Evolutionary conservation across 2,329 filamentous ascomycete species (phyloP).

Genomic region (Scedosporium apiospermum): DNA sequence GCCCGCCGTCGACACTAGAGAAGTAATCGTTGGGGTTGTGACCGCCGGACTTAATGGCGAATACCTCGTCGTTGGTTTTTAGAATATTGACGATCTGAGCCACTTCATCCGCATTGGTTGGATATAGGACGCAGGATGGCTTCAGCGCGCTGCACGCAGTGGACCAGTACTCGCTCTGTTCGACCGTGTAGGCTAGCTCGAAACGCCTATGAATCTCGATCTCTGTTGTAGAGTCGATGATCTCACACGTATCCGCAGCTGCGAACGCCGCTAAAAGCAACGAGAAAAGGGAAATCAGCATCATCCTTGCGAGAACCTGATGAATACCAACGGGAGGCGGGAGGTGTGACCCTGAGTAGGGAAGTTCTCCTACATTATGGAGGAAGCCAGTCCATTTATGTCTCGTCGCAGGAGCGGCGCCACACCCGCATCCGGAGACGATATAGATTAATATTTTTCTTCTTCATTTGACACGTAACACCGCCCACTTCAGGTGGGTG

Average conservation of each 20-base stretch:
- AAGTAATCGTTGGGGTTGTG: constrained; percentile 46
- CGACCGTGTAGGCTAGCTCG: constrained; percentile 22
- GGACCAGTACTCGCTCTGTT: constrained; percentile 36
- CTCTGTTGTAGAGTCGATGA: not conserved
- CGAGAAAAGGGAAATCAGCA: not conserved
- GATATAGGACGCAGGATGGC: constrained; percentile 37
- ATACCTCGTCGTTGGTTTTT: constrained; percentile 33
- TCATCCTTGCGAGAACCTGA: not conserved
- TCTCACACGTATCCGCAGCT: not conserved
- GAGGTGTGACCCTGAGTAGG: too few species aligned
- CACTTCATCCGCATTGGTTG: constrained; percentile 39
- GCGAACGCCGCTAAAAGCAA: not conserved
- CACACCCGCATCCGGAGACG: too few species aligned
- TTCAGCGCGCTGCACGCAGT: constrained; percentile 29
- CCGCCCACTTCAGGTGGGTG: too few species aligned
- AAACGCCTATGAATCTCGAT: constrained; percentile 8
- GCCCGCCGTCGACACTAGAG: constrained; percentile 37
- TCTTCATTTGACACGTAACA: too few species aligned
- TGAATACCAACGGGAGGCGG: too few species aligned
- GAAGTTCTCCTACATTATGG: too few species aligned
- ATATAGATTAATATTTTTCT: too few species aligned
- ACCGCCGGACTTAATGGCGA: constrained; percentile 47
- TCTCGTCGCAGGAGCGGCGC: too few species aligned
- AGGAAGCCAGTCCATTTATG: too few species aligned
- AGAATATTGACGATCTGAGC: constrained; percentile 41